A percentile compares a stretch with the other conserved stretches of the same genome.
Conservation (phyloP, 179 eudicot species). For the Silene noctiflora region DNA sequence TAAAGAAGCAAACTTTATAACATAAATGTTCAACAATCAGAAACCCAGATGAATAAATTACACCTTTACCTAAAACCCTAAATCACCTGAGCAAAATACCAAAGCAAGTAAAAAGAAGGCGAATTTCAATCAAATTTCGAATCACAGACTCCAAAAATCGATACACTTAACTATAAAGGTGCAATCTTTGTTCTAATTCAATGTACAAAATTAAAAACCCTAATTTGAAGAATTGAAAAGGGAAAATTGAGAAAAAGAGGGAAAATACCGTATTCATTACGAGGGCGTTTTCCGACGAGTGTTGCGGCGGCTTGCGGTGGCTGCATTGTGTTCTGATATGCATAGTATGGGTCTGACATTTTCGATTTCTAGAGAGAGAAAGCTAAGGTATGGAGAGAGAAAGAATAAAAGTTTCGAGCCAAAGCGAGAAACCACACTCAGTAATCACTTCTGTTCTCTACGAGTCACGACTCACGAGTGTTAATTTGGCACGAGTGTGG, state of each 20-base stretch:
- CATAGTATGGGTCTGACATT: slow-evolving; percentile 38
- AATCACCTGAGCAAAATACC: too few relatives aligned
- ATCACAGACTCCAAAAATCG: too few relatives aligned
- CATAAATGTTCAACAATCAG: not conserved
- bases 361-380: not conserved
- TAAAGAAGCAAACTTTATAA: not conserved
- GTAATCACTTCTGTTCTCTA: too few relatives aligned
- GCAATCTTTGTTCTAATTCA: not conserved
- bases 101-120: not conserved
- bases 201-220: slow-evolving; percentile 22
- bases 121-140: not conserved
- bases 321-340: slow-evolving; percentile 28
- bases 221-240: not conserved
- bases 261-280: slow-evolving; percentile 33
- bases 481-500: too few relatives aligned
- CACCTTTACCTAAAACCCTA: slow-evolving; percentile 14
- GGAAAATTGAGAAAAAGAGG: not conserved
- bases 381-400: not conserved
- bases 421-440: too few relatives aligned
- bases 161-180: too few relatives aligned
- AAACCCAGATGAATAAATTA: not conserved
- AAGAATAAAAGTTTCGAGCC: not conserved
- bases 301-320: slow-evolving; percentile 18
- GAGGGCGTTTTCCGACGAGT: slow-evolving; percentile 39
- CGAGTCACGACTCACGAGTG: too few relatives aligned